Evolutionary conservation across 1,139 yeast species (phyloP), one percentile per base, ranked within the genome.

Genomic region (Zygosaccharomyces sapae): DNA sequence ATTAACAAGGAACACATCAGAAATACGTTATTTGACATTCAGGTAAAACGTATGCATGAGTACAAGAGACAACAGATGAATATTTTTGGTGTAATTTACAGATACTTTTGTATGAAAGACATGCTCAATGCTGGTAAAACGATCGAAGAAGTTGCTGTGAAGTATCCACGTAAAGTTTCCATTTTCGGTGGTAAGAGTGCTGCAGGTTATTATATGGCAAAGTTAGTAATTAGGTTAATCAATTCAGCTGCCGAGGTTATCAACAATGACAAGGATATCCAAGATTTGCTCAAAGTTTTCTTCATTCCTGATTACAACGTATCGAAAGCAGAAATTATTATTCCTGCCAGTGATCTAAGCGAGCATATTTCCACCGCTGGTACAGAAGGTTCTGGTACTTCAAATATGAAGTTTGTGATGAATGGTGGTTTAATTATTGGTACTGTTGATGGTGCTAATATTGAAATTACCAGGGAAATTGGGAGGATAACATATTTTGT

Each of bases 301-400:
- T 89, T 86, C 64, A 77, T 89, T 55, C 95, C 95, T 33, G 97
- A 89, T 66, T 89, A 89, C 70, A 88, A 88, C 62, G 97, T 89
- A 42, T 86, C 95, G 44, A 89, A 88, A 70, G 96, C 97, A 0
- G 96, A 90, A 70, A 79, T 88, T 50, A 87, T 90, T 61, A 77
- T 81, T 55, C 96, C 97, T 20, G 97, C 92, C 13, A 82, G 92
- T 38, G 97, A 89, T 65, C 75, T 89, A 62, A 85, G 95, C 42
- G 94, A 89, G 70, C 97, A 89, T 70, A 90, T 89, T 57, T 88
- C 96, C n/a, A 89, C 97, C 41, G 97, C 97, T 8, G 97, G 97
- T 59, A 89, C 97, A 20, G 97, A 89, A 68, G 97, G 96, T 22
- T 85, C 95, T 1, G 97, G 97, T 66, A 89, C 97, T 39, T 86